A percentile compares a stretch with the other conserved stretches of the same genome.
Conservation (phyloP, 306 rosid species). For the Sechiopsis laciniata region DNA sequence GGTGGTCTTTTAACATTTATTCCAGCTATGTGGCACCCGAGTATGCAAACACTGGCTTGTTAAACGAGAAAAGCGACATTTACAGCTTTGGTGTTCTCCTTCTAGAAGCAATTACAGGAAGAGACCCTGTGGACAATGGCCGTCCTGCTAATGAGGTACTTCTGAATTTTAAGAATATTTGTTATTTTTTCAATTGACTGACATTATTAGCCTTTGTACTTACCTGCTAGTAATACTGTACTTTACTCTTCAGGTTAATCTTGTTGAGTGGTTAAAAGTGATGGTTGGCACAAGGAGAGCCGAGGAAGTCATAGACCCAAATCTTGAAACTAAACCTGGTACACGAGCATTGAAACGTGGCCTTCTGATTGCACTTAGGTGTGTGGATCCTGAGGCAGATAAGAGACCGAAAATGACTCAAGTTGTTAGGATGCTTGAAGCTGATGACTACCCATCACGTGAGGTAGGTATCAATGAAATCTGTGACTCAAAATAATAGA, state of each 20-base stretch:
- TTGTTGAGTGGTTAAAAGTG: slow-evolving; percentile 93
- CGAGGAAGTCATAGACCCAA: slow-evolving; percentile 76
- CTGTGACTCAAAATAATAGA: neutral
- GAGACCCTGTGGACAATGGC: slow-evolving; percentile 88
- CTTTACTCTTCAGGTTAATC: slow-evolving; percentile 63
- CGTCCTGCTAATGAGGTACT: slow-evolving; percentile 79
- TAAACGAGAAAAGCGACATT: slow-evolving; percentile 93
- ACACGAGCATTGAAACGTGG: slow-evolving; percentile 69
- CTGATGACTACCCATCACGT: slow-evolving; percentile 73
- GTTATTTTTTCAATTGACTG: neutral
- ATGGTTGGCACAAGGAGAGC: slow-evolving; percentile 94
- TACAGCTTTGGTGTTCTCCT: slow-evolving; percentile 95
- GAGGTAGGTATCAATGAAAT: slow-evolving; percentile 61
- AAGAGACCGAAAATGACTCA: slow-evolving; percentile 96
- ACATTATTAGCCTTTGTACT: neutral
- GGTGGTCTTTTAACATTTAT: slow-evolving; percentile 24
- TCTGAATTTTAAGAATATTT: neutral
- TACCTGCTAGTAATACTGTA: neutral
- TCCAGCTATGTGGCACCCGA: slow-evolving; percentile 96
- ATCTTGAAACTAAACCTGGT: slow-evolving; percentile 70
- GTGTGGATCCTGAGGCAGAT: slow-evolving; percentile 83
- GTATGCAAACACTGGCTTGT: slow-evolving; percentile 90
- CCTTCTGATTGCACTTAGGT: slow-evolving; percentile 77
- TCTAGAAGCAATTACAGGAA: slow-evolving; percentile 84
- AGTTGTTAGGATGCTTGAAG: slow-evolving; percentile 86